These are phyloP conservation scores for Globisporangium camurandrum DNA, from an alignment of 352 stramenopile genomes.

Conservation along the genomic window DNA sequence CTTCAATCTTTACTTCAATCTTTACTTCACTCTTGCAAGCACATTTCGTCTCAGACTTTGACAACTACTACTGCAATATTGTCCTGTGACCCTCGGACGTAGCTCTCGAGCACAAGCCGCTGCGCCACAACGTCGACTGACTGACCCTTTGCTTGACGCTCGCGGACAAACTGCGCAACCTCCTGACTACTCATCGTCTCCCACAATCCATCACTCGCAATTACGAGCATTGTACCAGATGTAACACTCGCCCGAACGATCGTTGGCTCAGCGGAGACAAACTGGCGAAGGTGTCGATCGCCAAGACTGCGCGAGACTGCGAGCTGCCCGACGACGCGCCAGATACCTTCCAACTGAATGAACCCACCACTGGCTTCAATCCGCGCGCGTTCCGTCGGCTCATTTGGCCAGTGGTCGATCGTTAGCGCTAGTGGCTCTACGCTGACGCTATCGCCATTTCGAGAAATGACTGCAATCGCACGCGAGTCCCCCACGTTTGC, in stretches of 20 bases:
- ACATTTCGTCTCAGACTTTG: constrained; percentile 11
- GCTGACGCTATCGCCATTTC: not conserved
- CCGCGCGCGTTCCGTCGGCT: constrained; percentile 29
- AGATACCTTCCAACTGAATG: constrained; percentile 57
- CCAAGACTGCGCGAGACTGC: constrained; percentile 90
- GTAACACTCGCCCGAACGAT: constrained; percentile 36
- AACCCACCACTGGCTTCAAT: constrained; percentile 78
- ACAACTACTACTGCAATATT: constrained; percentile 89
- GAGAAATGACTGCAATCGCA: constrained; percentile 39
- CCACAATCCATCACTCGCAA: constrained; percentile 78
- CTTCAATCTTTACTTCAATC: not conserved
- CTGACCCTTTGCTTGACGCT: constrained; percentile 6
- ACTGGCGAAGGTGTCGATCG: constrained; percentile 78
- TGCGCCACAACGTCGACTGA: constrained; percentile 69
- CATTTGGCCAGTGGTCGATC: constrained; percentile 61
- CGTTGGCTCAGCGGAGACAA: constrained; percentile 77
- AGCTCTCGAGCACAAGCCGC: constrained; percentile 86
- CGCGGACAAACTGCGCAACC: constrained; percentile 38
- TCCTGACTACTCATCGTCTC: constrained; percentile 54
- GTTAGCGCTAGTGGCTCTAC: constrained; percentile 39
- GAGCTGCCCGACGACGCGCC: constrained; percentile 87
- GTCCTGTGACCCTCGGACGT: constrained; percentile 91
- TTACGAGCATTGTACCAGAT: constrained; percentile 24
- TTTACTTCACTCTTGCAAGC: too few species aligned
- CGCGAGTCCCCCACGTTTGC: constrained; percentile 87